Percentiles rank a stretch among this genome's conserved stretches.
phyloP scores from a whole-genome alignment of 2,329 filamentous ascomycete genomes.

The Myrmaecium sp. region DNA sequence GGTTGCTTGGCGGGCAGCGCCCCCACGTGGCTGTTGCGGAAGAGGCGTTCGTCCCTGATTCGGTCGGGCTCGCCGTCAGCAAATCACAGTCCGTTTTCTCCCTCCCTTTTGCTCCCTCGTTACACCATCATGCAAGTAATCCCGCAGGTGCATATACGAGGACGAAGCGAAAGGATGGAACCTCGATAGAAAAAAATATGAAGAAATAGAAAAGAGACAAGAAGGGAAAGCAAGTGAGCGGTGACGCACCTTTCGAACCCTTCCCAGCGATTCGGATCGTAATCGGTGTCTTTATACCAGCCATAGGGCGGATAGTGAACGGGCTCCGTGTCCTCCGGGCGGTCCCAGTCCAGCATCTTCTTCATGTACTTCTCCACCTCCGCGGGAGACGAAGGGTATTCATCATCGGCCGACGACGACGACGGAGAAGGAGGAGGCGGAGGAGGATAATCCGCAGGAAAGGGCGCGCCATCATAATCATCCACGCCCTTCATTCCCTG shows the following conservation, averaged over 20 bases:
- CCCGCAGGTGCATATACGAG: not conserved
- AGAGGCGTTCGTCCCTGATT: slow-evolving; percentile 24
- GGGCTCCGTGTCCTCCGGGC: slow-evolving; percentile 12
- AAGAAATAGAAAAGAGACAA: not conserved
- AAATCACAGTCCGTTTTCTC: too few relatives aligned
- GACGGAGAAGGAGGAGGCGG: slow-evolving; percentile 1
- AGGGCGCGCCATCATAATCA: too few relatives aligned
- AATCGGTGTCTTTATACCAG: slow-evolving; percentile 24
- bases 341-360: slow-evolving; percentile 25
- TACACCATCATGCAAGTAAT: slow-evolving; percentile 2
- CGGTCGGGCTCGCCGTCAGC: too few relatives aligned
- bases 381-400: slow-evolving; percentile 3
- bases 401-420: not conserved
- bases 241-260: slow-evolving; percentile 21
- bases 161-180: not conserved
- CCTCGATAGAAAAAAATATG: slow-evolving; percentile 1
- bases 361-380: slow-evolving; percentile 20
- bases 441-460: too few relatives aligned
- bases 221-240: not conserved
- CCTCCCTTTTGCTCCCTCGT: slow-evolving; percentile 2
- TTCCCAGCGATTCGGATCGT: slow-evolving; percentile 33
- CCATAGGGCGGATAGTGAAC: slow-evolving; percentile 28
- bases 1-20: slow-evolving; percentile 21
- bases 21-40: slow-evolving; percentile 17
- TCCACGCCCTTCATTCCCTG: too few relatives aligned